phyloP scores from a whole-genome alignment of 192 early-diverging fungal genomes.

The Diversispora epigaea region DNA sequence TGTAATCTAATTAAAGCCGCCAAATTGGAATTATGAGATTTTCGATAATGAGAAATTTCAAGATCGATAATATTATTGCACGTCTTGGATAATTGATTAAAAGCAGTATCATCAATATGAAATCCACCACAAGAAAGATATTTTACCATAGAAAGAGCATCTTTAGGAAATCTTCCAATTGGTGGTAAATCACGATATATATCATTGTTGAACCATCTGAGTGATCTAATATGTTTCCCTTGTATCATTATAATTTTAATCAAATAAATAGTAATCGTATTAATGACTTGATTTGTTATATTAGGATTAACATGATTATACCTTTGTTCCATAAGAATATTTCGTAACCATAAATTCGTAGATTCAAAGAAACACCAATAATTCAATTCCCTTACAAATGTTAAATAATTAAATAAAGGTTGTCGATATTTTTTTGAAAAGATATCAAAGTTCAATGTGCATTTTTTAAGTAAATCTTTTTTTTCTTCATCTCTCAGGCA shows the following conservation, averaged over 20 bases:
- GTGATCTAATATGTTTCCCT: neutral
- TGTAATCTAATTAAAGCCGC: neutral
- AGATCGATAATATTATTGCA: neutral
- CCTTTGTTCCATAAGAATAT: neutral
- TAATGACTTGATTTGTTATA: neutral
- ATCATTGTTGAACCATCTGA: neutral
- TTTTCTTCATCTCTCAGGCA: neutral
- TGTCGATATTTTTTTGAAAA: neutral
- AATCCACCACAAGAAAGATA: neutral
- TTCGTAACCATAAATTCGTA: neutral
- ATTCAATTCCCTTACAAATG: slow-evolving; percentile 1
- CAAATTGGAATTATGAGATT: neutral
- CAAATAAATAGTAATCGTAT: neutral
- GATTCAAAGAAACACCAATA: neutral
- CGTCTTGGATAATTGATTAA: neutral
- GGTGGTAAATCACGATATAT: neutral
- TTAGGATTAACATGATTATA: neutral
- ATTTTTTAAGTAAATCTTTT: neutral
- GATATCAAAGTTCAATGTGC: too few species aligned
- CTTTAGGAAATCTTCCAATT: neutral
- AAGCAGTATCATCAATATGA: neutral
- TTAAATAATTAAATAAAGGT: neutral
- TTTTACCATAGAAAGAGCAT: neutral
- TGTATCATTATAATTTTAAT: neutral
- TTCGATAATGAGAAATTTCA: neutral